phyloP scores from a whole-genome alignment of 2,329 filamentous ascomycete species.

The Fusarium buxicola region DNA sequence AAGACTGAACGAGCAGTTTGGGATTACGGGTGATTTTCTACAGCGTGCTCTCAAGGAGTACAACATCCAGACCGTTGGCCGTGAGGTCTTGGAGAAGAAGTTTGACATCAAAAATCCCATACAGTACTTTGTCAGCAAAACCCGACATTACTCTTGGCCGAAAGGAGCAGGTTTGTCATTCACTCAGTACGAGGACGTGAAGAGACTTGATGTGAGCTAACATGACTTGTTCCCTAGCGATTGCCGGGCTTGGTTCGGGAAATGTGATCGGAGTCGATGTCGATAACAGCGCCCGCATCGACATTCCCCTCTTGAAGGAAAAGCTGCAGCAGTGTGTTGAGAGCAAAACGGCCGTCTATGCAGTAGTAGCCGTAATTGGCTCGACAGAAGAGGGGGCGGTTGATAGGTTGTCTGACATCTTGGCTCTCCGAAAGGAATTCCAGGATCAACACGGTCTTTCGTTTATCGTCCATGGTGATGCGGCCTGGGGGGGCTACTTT shows the following conservation, averaged over 20 bases:
- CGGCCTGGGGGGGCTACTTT: slow-evolving; percentile 64
- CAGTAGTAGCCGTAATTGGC: slow-evolving; percentile 59
- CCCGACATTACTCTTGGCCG: slow-evolving; percentile 62
- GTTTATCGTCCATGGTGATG: slow-evolving; percentile 60
- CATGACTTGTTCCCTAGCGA: slow-evolving; percentile 44
- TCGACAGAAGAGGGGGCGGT: slow-evolving; percentile 62
- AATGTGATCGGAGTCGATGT: slow-evolving; percentile 56
- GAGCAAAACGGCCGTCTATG: slow-evolving; percentile 52
- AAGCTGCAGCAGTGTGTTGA: slow-evolving; percentile 48
- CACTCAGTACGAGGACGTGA: not conserved
- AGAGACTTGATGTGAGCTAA: not conserved
- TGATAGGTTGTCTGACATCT: slow-evolving; percentile 54
- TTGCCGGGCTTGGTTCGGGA: slow-evolving; percentile 58
- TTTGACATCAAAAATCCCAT: slow-evolving; percentile 48
- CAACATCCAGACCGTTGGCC: slow-evolving; percentile 56
- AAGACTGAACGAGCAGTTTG: slow-evolving; percentile 52
- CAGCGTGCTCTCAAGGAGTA: slow-evolving; percentile 35
- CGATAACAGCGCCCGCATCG: slow-evolving; percentile 54
- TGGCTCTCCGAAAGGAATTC: slow-evolving; percentile 54
- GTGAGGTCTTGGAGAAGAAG: slow-evolving; percentile 51
- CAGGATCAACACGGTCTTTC: slow-evolving; percentile 56
- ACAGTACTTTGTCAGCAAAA: slow-evolving; percentile 55
- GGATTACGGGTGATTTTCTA: slow-evolving; percentile 54
- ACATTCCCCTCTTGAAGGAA: slow-evolving; percentile 49
- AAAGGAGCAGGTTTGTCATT: slow-evolving; percentile 56